phyloP scores from a whole-genome alignment of 257 asterid species.

The Cynanchum wilfordii region DNA sequence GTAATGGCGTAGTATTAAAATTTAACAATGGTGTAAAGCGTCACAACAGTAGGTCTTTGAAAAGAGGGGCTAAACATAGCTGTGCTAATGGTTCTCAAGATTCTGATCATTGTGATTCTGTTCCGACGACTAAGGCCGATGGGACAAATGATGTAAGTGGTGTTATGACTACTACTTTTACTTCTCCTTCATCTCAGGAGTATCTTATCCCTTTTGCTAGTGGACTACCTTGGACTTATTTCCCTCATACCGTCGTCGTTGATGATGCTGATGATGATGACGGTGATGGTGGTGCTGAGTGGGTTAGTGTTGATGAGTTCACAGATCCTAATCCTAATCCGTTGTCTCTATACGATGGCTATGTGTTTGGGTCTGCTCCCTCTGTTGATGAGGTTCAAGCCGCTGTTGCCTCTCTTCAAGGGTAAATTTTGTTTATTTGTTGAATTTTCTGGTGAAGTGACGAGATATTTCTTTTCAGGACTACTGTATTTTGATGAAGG shows the following conservation, averaged over 20 bases:
- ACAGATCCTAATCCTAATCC: slow-evolving; percentile 26
- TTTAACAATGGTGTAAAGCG: too few relatives aligned
- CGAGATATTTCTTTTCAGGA: too few relatives aligned
- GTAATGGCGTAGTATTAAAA: too few relatives aligned
- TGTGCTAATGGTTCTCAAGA: slow-evolving; percentile 21
- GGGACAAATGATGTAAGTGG: background rate
- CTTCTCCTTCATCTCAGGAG: slow-evolving; percentile 22
- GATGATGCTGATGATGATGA: slow-evolving; percentile 33
- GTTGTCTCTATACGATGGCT: slow-evolving; percentile 29
- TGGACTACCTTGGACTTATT: slow-evolving; percentile 25
- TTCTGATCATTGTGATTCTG: slow-evolving; percentile 15
- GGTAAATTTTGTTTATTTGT: slow-evolving; percentile 32
- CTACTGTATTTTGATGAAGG: too few relatives aligned
- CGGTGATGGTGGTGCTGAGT: slow-evolving; percentile 35
- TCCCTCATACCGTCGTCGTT: slow-evolving; percentile 35
- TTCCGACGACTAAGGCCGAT: background rate
- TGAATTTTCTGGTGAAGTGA: too few relatives aligned
- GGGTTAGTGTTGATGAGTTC: slow-evolving; percentile 42
- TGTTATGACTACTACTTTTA: background rate
- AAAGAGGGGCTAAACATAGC: slow-evolving; percentile 44
- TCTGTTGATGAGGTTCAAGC: slow-evolving; percentile 52
- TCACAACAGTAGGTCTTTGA: too few relatives aligned
- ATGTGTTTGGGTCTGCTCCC: slow-evolving; percentile 56
- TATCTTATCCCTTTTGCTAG: slow-evolving; percentile 27
- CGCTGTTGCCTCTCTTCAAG: slow-evolving; percentile 66